Conservation (phyloP, 1,284 basidiomycete genomes). For the Tilletiopsis washingtonensis region DNA sequence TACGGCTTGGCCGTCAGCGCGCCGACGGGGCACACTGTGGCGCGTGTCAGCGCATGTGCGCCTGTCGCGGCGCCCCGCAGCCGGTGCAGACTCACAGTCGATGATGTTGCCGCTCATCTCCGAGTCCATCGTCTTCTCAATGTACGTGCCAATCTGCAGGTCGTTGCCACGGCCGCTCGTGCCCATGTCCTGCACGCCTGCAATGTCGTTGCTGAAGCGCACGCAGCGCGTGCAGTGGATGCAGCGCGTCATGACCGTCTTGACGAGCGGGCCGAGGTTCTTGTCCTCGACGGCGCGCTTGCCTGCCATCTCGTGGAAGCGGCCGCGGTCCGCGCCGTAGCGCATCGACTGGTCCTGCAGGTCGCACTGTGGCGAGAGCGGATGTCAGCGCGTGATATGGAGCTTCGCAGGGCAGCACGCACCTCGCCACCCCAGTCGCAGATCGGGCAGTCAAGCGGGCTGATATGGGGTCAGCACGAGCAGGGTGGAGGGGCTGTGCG, state of each 20-base stretch:
- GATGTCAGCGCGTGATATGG: too few relatives aligned
- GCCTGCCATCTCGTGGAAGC: constrained; percentile 95
- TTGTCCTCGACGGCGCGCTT: constrained; percentile 99
- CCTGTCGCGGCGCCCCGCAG: too few relatives aligned
- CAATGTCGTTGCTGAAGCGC: constrained; percentile 97
- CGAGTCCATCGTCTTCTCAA: constrained; percentile 94
- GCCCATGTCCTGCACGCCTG: constrained; percentile 93
- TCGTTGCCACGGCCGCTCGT: constrained; percentile 96
- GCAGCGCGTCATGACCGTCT: constrained; percentile 98
- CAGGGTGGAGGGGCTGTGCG: too few relatives aligned
- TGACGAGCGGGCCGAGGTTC: constrained; percentile 93
- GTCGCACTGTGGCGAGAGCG: too few relatives aligned
- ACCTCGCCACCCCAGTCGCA: constrained; percentile 75
- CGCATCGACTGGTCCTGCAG: constrained; percentile 99
- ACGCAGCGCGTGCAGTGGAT: constrained; percentile 99
- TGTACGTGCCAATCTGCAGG: constrained; percentile 96
- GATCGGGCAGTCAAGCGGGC: constrained; percentile 90
- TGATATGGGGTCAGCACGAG: too few relatives aligned
- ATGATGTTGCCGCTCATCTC: constrained; percentile 96
- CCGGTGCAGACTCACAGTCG: too few relatives aligned
- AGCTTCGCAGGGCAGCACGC: too few relatives aligned
- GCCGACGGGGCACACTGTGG: constrained; percentile 88
- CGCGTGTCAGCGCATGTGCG: too few relatives aligned
- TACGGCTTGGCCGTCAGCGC: constrained; percentile 97
- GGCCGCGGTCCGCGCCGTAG: constrained; percentile 90